Percentiles rank a stretch among this genome's conserved stretches.
These are phyloP conservation scores for Schizochytrium sp. DNA, from an alignment of 108 stramenopile species.

Conservation along the genomic window DNA sequence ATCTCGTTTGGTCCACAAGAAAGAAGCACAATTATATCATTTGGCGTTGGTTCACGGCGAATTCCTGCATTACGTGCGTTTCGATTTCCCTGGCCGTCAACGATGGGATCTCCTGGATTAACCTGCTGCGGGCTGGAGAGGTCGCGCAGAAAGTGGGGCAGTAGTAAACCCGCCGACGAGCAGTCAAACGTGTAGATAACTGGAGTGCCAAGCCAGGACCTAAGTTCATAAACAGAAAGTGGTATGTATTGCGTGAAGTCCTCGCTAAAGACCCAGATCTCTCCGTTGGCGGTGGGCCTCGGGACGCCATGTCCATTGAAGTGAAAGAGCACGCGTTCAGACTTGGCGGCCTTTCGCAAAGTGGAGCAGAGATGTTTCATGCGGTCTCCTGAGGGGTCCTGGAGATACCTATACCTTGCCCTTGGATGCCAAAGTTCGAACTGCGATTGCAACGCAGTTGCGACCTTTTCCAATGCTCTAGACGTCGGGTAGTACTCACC, in stretches of 20 bases:
- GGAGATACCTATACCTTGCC: constrained; percentile 80
- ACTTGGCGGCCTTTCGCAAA: constrained; percentile 82
- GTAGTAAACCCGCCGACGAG: constrained; percentile 86
- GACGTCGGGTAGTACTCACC: constrained; percentile 71
- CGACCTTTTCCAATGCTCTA: constrained; percentile 87
- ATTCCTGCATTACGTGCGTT: constrained; percentile 53
- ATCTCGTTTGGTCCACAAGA: constrained; percentile 89
- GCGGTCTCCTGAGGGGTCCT: constrained; percentile 96
- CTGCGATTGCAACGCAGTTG: constrained; percentile 86
- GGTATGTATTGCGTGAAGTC: constrained; percentile 98
- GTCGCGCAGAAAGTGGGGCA: constrained; percentile 81
- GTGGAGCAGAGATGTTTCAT: constrained; percentile 83
- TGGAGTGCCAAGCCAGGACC: constrained; percentile 90
- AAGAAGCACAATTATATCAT: constrained; percentile 93
- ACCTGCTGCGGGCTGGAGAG: background rate
- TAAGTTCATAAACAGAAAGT: constrained; percentile 86
- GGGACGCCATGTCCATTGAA: constrained; percentile 99
- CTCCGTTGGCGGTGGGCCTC: constrained; percentile 91
- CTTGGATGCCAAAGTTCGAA: constrained; percentile 89
- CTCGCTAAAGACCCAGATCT: constrained; percentile 94
- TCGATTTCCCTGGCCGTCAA: constrained; percentile 26
- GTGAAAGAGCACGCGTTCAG: constrained; percentile 91
- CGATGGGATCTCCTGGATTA: constrained; percentile 47
- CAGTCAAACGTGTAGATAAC: constrained; percentile 84
- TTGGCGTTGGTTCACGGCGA: background rate